Evolutionary conservation across 179 eudicot species (phyloP), one percentile per base, ranked within the genome.

Genomic region (Vitellaria paradoxa): DNA sequence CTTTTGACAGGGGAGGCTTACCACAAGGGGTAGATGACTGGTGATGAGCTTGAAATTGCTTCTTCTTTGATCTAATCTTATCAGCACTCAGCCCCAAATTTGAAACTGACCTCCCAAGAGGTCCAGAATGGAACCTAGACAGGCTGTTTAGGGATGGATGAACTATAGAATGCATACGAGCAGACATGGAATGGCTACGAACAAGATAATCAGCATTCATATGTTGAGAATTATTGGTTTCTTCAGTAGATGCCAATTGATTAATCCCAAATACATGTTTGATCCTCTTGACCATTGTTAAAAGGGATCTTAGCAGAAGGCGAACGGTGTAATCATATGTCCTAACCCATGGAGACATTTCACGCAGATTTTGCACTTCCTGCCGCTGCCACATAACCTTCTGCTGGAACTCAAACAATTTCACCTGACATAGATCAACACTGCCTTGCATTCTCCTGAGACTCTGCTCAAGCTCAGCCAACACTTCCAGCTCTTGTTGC

Each of bases 311-410:
- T 26, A 86, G 68, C 74, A 86, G 76, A 30, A 88, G 84, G 11
- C 86, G 79, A 37, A 88, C 86, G 9, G 73, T 78, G 40, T 86
- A 88, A 63, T 88, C 91, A 71, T 81, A 83, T 17, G 91, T 80
- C 72, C 82, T 79, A 40, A 82, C 79, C 91, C 89, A 88, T 13
- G 85, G 89, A 62, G 89, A 88, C 67, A 68, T 82, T 79, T 83
- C 88, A 18, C 83, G 85, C 40, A 88, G 82, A 78, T 52, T 77
- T 78, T 73, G 82, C 49, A 88, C 89, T 76, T 84, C 88, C 68
- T 84, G 86, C 62, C 86, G 86, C 65, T 84, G 89, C 89, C 89
- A 82, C 49, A 68, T 14, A 40, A 88, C 87, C 84, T 83, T 88
- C 75, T 83, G 84, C 77, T 81, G 88, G 61, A 77, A 84, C 82